phyloP scores from a whole-genome alignment of 305 asterid genomes.

The Fraxinus sp. region DNA sequence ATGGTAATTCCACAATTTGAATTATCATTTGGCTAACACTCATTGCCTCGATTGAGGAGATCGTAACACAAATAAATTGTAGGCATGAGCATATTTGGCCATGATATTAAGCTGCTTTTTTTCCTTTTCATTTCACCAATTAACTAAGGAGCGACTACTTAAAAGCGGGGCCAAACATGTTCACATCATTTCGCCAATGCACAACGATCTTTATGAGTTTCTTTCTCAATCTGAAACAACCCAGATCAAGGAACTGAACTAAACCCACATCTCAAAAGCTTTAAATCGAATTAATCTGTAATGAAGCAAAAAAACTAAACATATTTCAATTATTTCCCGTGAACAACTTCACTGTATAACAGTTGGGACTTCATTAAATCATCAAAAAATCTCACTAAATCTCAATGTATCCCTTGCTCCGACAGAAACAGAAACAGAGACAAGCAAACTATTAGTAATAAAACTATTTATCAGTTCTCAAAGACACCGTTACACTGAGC shows the following conservation, averaged over 20 bases:
- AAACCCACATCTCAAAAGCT: slow-evolving; percentile 12
- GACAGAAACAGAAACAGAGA: background rate
- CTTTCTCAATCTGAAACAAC: slow-evolving; percentile 13
- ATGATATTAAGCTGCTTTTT: background rate
- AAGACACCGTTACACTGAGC: background rate
- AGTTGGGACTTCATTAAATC: slow-evolving; percentile 10
- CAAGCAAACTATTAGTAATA: background rate
- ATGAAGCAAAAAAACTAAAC: slow-evolving; percentile 1
- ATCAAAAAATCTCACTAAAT: slow-evolving; percentile 1
- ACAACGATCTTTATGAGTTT: background rate
- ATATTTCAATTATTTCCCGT: background rate
- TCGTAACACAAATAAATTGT: slow-evolving; percentile 1
- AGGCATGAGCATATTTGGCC: background rate
- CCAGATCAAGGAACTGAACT: background rate
- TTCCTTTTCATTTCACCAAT: background rate
- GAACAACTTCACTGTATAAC: slow-evolving; percentile 9
- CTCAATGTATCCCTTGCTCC: slow-evolving; percentile 1
- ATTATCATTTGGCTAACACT: background rate
- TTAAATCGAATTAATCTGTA: background rate
- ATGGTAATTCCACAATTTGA: background rate
- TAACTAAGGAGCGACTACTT: background rate
- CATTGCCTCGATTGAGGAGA: slow-evolving; percentile 23
- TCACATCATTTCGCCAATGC: background rate
- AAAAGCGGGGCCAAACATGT: background rate
- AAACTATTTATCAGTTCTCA: background rate